Conservation (phyloP, 1,284 basidiomycete genomes). For the Rhodotorula sp. region DNA sequence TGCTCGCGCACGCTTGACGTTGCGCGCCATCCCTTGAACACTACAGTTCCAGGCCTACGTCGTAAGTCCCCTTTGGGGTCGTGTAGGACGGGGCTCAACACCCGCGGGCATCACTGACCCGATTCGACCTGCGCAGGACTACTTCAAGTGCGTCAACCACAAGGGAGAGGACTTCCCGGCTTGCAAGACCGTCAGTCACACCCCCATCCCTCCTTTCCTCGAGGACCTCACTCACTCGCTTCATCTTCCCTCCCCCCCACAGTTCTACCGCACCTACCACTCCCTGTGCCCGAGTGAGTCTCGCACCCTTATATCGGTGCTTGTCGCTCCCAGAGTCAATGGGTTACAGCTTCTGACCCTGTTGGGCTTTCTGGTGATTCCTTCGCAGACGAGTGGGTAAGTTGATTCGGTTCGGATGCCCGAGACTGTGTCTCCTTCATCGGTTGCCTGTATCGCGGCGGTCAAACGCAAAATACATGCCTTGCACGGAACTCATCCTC, state of each 20-base stretch:
- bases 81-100: not conserved
- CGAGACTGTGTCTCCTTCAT: too few relatives aligned
- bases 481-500: conserved; percentile 43
- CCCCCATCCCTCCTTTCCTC: not conserved
- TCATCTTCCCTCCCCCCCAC: not conserved
- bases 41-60: conserved; percentile 85
- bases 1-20: too few relatives aligned
- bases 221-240: not conserved
- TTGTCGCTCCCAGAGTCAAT: not conserved
- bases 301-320: not conserved
- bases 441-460: too few relatives aligned
- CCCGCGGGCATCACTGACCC: not conserved
- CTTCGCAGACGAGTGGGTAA: conserved; percentile 15
- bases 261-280: conserved; percentile 95
- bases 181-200: conserved; percentile 69
- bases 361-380: not conserved
- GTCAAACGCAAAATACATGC: too few relatives aligned
- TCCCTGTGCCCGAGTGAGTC: conserved; percentile 94
- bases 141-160: conserved; percentile 94
- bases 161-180: conserved; percentile 97
- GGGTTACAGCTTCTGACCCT: not conserved
- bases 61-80: conserved; percentile 47
- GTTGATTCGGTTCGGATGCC: not conserved
- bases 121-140: conserved; percentile 55
- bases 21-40: not conserved